Evolutionary conservation across 2,329 filamentous ascomycete genomes (phyloP).

Genomic region (Phialophora chinensis): DNA sequence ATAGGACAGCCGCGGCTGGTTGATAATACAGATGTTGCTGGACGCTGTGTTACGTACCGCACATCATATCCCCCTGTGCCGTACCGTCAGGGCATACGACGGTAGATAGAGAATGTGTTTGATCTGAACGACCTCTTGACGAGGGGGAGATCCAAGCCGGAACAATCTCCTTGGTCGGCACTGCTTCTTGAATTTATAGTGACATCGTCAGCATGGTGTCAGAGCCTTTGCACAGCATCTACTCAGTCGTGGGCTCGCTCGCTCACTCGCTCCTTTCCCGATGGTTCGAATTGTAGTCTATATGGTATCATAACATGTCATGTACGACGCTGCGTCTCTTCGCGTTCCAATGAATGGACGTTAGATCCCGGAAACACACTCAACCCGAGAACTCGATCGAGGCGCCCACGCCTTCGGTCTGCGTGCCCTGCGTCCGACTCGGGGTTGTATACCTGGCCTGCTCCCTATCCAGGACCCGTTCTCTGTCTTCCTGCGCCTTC

Average conservation of each 20-base stretch:
- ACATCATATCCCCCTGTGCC: neutral
- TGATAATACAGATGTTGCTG: neutral
- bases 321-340: neutral
- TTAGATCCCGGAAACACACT: neutral
- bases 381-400: slow-evolving; percentile 12
- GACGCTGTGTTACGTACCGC: neutral
- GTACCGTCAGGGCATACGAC: neutral
- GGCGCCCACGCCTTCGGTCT: slow-evolving; percentile 26
- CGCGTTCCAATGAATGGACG: neutral
- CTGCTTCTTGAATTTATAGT: neutral
- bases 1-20: neutral
- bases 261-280: too few species aligned
- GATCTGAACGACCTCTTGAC: neutral
- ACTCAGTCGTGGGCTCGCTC: neutral
- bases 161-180: neutral
- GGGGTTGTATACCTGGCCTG: slow-evolving; percentile 28
- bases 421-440: slow-evolving; percentile 32
- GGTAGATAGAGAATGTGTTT: neutral
- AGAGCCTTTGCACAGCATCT: neutral
- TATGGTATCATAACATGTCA: neutral
- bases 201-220: neutral
- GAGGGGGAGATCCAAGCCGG: too few species aligned
- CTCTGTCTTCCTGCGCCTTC: slow-evolving; percentile 39
- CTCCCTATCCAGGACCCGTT: slow-evolving; percentile 16
- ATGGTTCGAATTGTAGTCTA: neutral